Evolutionary conservation across 768 basidiomycete species (phyloP), one percentile per base, ranked within the genome.

Genomic region (Rhizopogon vinicolor): DNA sequence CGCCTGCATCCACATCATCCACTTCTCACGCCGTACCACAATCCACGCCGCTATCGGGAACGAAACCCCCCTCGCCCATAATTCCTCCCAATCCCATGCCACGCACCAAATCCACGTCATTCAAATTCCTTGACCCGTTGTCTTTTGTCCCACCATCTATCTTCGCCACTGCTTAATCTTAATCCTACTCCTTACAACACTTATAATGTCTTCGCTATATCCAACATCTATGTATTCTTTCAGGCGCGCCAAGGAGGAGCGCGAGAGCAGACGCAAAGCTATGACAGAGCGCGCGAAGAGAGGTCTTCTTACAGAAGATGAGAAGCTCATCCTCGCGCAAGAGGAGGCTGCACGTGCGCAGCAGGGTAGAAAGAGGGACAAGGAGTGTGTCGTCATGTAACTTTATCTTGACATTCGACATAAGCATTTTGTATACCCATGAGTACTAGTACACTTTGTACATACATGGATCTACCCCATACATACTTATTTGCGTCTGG

Each of bases 231-330:
- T 48, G 60, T 58, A 59, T 25, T 16, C 31, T 48, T 41, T 31
- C 65, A 90, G 89, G 61, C 87, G 89, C 19, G 87, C 88, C 41
- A 85, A 75, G 71, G 85, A 84, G 12, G 91, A 93, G 70, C 77
- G 80, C 63, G 85, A 85, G 64, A 91, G 88, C 61, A 76, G 77
- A 33, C 46, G 7, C 7, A 48, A 48, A 33, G 46, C 46, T 10
- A 37, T 37, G 35, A 5, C 13, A 48, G 46, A 48, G 7, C 46
- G 46, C n/a, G 33, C 46, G 2, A 48, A 48, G 4, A 33, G 46
- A 7, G 46, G 46, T 22, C 46, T 18, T 5, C 45, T 18, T 19
- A 48, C 46, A 19, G 46, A 48, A 48, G 46, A 35, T 19, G 46
- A 48, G 46, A 48, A 48, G 18, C 46, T 48, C 19, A 14, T 35